These are phyloP conservation scores for Mycena alexandri DNA, from an alignment of 768 basidiomycete species.

Conservation along the genomic window DNA sequence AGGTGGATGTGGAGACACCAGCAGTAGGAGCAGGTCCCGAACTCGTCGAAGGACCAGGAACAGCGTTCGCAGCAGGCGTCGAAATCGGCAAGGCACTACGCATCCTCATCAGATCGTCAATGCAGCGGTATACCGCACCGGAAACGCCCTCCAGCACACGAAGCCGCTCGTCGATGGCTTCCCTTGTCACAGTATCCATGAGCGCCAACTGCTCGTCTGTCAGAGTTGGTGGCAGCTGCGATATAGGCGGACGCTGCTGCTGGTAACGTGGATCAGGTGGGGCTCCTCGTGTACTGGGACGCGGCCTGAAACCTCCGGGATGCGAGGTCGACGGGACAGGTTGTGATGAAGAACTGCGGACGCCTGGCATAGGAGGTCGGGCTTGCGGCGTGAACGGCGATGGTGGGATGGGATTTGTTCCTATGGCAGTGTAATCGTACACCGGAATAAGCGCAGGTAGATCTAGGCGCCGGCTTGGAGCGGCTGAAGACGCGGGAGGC, in stretches of 20 bases:
- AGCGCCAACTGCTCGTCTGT: conserved; percentile 73
- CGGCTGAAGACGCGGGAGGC: conserved; percentile 12
- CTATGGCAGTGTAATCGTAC: conserved; percentile 43
- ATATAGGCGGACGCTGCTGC: conserved; percentile 33
- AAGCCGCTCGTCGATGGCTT: conserved; percentile 88
- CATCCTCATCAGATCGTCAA: conserved; percentile 83
- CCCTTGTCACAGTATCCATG: conserved; percentile 77
- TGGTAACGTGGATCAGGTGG: conserved; percentile 30
- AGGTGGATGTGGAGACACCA: conserved; percentile 1
- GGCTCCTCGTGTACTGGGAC: conserved; percentile 26
- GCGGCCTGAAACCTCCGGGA: conserved; percentile 18
- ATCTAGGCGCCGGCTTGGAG: conserved; percentile 24
- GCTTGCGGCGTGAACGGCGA: conserved; percentile 12
- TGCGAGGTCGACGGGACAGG: conserved; percentile 8
- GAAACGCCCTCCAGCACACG: conserved; percentile 85
- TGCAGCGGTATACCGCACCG: conserved; percentile 74
- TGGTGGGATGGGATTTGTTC: conserved; percentile 16
- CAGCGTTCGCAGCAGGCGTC: conserved; percentile 32
- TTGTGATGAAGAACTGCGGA: conserved; percentile 21
- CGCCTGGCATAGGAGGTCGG: conserved; percentile 22
- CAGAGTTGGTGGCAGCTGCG: conserved; percentile 60
- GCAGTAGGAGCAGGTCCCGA: conserved; percentile 8
- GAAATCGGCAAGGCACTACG: conserved; percentile 74
- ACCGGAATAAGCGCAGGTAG: conserved; percentile 50
- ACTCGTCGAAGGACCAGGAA: conserved; percentile 32